Evolutionary conservation across 75 land plant genomes (phyloP).

Genomic region (Cryptomeria japonica): DNA sequence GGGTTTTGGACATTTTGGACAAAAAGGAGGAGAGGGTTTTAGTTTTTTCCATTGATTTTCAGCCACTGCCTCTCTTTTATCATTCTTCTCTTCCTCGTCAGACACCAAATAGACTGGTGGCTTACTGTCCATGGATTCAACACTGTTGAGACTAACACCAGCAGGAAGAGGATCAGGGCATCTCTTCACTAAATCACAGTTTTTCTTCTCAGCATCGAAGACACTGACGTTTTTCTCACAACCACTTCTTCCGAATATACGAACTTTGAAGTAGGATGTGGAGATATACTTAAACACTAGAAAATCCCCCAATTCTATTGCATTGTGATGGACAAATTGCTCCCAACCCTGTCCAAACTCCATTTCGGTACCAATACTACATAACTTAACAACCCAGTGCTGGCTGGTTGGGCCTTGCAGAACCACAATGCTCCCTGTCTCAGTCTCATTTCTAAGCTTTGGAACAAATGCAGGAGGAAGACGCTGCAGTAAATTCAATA

Average conservation of each 20-base stretch:
- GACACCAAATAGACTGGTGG: background rate
- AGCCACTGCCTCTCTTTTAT: background rate
- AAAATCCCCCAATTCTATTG: constrained; percentile 12
- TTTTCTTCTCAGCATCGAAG: background rate
- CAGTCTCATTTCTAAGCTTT: constrained; percentile 1
- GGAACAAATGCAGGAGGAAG: constrained; percentile 14
- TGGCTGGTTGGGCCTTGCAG: constrained; percentile 17
- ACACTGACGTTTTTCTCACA: constrained; percentile 4
- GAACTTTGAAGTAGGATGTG: constrained; percentile 11
- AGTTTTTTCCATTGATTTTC: background rate
- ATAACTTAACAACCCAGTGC: background rate
- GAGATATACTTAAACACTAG: constrained; percentile 13
- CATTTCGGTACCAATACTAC: background rate
- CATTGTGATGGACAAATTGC: constrained; percentile 12
- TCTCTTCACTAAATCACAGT: background rate
- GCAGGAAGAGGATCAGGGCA: background rate
- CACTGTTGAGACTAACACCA: background rate
- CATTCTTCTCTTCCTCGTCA: background rate
- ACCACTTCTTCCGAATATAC: constrained; percentile 13
- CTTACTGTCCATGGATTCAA: background rate
- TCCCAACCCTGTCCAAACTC: constrained; percentile 20
- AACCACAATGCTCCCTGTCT: background rate
- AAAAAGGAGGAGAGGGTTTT: no score
- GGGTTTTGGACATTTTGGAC: no score
- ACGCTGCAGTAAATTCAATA: background rate